Percentiles rank a stretch among this genome's conserved stretches.
These are phyloP conservation scores for Leptodontidium sp. DNA, from an alignment of 2,329 filamentous ascomycete species.

Conservation along the genomic window DNA sequence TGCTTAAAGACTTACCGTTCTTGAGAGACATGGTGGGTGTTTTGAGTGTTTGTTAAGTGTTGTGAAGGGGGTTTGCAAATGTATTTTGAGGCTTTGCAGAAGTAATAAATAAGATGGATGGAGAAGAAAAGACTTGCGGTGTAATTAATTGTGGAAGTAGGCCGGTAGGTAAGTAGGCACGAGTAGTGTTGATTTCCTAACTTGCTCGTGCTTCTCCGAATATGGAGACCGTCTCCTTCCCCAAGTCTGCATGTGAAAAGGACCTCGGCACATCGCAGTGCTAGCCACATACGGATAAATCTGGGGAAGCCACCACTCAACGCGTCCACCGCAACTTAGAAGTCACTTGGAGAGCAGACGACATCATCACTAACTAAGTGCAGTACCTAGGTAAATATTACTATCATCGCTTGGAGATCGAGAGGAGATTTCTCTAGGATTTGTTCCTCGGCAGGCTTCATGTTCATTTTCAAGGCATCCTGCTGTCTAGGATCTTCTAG, in stretches of 20 bases:
- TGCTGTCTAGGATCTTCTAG: background rate
- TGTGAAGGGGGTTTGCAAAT: background rate
- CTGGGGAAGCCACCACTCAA: slow-evolving; percentile 4
- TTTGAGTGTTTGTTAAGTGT: background rate
- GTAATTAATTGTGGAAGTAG: background rate
- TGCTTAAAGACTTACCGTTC: slow-evolving; percentile 61
- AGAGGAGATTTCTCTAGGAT: background rate
- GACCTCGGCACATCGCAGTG: background rate
- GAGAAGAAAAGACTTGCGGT: background rate
- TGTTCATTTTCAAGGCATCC: background rate
- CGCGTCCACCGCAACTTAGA: background rate
- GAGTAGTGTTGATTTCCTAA: slow-evolving; percentile 6
- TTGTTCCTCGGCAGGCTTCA: slow-evolving; percentile 8
- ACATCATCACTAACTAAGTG: background rate
- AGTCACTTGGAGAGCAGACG: background rate
- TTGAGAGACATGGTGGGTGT: slow-evolving; percentile 70
- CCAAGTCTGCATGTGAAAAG: slow-evolving; percentile 16
- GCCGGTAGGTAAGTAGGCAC: background rate
- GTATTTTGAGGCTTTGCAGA: background rate
- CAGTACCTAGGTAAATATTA: background rate
- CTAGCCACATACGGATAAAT: slow-evolving; percentile 13
- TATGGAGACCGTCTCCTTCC: background rate
- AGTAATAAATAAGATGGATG: background rate
- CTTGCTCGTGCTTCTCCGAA: slow-evolving; percentile 19
- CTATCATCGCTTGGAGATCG: background rate